These are phyloP conservation scores for Salix dunnii DNA, from an alignment of 345 rosid species.

Conservation along the genomic window DNA sequence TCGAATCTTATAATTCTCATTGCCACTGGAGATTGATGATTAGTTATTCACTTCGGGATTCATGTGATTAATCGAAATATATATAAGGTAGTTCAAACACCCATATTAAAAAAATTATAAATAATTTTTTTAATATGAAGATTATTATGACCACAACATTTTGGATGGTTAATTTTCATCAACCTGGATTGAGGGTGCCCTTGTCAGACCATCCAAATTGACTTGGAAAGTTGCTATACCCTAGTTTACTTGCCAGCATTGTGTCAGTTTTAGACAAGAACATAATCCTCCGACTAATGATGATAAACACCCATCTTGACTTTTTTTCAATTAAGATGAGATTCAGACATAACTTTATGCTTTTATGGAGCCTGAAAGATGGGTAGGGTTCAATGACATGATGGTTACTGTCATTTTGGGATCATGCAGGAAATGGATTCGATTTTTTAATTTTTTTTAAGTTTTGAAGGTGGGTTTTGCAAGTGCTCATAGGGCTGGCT, in stretches of 20 bases:
- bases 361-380: neutral
- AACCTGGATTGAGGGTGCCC: neutral
- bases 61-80: no score
- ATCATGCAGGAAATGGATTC: neutral
- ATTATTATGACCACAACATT: no score
- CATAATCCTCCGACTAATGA: neutral
- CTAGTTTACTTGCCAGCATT: neutral
- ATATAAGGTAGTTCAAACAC: accelerated
- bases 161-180: neutral
- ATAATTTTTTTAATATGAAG: no score
- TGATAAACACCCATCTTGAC: no score
- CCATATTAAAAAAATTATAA: no score
- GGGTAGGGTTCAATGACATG: neutral
- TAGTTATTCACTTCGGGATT: accelerated
- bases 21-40: accelerated
- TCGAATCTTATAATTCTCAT: no score
- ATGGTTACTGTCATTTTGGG: neutral
- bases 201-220: neutral
- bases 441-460: neutral
- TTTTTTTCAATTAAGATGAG: neutral
- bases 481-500: constrained; percentile 15
- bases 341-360: neutral
- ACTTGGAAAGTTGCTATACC: neutral
- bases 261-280: neutral
- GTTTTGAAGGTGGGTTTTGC: constrained; percentile 23